Conservation (phyloP, 345 rosid genomes). For the Eutrema heterophyllum region DNA sequence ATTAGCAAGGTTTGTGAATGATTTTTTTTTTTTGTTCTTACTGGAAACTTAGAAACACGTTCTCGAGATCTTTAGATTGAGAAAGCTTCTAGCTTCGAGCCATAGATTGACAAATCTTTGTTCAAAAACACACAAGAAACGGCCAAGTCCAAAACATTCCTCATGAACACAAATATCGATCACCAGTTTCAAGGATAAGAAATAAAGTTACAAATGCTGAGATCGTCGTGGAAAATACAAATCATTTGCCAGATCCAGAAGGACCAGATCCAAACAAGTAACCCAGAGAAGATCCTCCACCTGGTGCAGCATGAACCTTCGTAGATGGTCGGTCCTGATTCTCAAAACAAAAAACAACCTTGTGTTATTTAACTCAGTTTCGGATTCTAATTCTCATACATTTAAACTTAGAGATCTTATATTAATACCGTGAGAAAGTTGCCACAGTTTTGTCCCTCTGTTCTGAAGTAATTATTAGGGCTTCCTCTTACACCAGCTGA, state of each 20-base stretch:
- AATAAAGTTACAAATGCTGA: slow-evolving; percentile 9
- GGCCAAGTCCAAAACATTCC: not conserved
- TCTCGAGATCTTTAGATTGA: not conserved
- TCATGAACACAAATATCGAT: not conserved
- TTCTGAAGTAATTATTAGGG: slow-evolving; percentile 65
- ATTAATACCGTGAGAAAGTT: slow-evolving; percentile 69
- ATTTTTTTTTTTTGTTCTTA: too few relatives aligned
- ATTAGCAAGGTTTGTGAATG: too few relatives aligned
- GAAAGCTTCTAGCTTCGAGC: slow-evolving; percentile 1
- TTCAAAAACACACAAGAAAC: not conserved
- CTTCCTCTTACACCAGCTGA: slow-evolving; percentile 71
- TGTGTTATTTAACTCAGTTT: not conserved
- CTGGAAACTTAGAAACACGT: not conserved
- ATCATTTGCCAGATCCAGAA: slow-evolving; percentile 13
- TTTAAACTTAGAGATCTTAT: not conserved
- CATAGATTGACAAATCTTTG: not conserved
- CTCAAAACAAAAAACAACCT: not conserved
- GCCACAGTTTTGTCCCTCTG: slow-evolving; percentile 83
- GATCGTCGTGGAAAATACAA: not conserved
- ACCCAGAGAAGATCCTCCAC: slow-evolving; percentile 51
- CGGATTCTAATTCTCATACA: not conserved
- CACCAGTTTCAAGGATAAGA: slow-evolving; percentile 8
- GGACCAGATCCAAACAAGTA: slow-evolving; percentile 46
- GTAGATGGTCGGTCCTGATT: slow-evolving; percentile 52
- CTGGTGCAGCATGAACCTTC: slow-evolving; percentile 54